These are phyloP conservation scores for Hypholoma fasciculare DNA, from an alignment of 768 basidiomycete genomes.

Conservation along the genomic window DNA sequence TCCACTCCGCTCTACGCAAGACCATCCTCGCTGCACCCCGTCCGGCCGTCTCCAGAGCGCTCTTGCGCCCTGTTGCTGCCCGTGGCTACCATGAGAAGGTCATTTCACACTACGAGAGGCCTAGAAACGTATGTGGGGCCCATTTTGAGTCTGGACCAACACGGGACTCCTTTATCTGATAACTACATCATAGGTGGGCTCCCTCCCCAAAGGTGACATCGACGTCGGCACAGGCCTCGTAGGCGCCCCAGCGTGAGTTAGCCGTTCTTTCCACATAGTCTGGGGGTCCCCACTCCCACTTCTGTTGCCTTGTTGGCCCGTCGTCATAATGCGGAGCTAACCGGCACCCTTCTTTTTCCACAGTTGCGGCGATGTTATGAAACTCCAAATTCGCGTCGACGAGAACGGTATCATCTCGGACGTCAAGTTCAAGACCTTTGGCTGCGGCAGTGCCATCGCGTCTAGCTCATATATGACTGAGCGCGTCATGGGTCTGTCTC, in stretches of 20 bases:
- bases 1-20: slow-evolving; percentile 60
- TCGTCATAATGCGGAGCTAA: slow-evolving; percentile 27
- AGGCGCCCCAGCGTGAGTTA: slow-evolving; percentile 89
- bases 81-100: slow-evolving; percentile 95
- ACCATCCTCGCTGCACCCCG: slow-evolving; percentile 49
- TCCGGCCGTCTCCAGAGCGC: slow-evolving; percentile 36
- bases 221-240: slow-evolving; percentile 98
- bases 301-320: slow-evolving; percentile 15
- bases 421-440: slow-evolving; percentile 99
- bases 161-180: slow-evolving; percentile 55
- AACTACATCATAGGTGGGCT: slow-evolving; percentile 77
- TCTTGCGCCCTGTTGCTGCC: slow-evolving; percentile 50
- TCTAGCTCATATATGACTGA: slow-evolving; percentile 99
- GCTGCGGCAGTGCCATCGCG: slow-evolving; percentile 97
- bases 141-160: slow-evolving; percentile 33
- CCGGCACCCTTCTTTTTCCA: slow-evolving; percentile 13
- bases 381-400: slow-evolving; percentile 96
- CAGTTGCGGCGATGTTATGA: slow-evolving; percentile 99
- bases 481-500: slow-evolving; percentile 89
- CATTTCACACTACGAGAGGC: slow-evolving; percentile 95
- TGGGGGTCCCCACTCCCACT: neutral
- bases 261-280: slow-evolving; percentile 1
- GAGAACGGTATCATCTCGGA: slow-evolving; percentile 95
- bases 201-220: slow-evolving; percentile 85
- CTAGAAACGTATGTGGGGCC: slow-evolving; percentile 80